Conservation (phyloP, 306 rosid genomes). For the Vigna angularis region DNA sequence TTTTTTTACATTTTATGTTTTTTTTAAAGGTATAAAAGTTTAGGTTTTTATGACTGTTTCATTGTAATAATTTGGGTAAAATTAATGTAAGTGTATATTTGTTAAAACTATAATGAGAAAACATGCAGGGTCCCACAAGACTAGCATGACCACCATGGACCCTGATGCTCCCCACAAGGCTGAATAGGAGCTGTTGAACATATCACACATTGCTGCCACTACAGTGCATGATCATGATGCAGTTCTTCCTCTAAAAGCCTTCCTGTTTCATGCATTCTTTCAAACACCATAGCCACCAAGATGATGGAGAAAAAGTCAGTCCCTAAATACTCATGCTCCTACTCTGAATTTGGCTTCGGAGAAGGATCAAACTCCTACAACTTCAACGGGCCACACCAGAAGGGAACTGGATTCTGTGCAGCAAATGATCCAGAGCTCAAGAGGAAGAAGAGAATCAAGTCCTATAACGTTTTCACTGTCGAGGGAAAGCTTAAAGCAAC, state of each 20-base stretch:
- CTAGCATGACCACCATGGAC: conserved; percentile 1
- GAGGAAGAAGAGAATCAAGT: conserved; percentile 81
- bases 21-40: too few species aligned
- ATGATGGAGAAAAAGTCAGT: conserved; percentile 73
- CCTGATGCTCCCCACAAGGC: conserved; percentile 46
- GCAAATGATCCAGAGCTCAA: conserved; percentile 70
- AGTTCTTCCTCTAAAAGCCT: conserved; percentile 42
- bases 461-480: conserved; percentile 60
- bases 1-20: too few species aligned
- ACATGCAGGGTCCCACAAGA: too few species aligned
- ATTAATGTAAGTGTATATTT: too few species aligned
- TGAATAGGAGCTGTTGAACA: conserved; percentile 50
- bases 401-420: conserved; percentile 62
- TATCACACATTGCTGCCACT: conserved; percentile 65
- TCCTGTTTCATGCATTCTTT: conserved; percentile 44
- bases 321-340: conserved; percentile 59
- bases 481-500: conserved; percentile 73
- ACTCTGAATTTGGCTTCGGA: conserved; percentile 60
- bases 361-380: conserved; percentile 64
- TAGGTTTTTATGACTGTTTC: too few species aligned
- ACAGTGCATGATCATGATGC: conserved; percentile 45
- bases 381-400: conserved; percentile 68
- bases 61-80: too few species aligned
- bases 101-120: too few species aligned
- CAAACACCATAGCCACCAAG: background rate